Evolutionary conservation across 1,284 basidiomycete genomes (phyloP), one percentile per base, ranked within the genome.

Genomic region (Neotropicomus parvogracilis): DNA sequence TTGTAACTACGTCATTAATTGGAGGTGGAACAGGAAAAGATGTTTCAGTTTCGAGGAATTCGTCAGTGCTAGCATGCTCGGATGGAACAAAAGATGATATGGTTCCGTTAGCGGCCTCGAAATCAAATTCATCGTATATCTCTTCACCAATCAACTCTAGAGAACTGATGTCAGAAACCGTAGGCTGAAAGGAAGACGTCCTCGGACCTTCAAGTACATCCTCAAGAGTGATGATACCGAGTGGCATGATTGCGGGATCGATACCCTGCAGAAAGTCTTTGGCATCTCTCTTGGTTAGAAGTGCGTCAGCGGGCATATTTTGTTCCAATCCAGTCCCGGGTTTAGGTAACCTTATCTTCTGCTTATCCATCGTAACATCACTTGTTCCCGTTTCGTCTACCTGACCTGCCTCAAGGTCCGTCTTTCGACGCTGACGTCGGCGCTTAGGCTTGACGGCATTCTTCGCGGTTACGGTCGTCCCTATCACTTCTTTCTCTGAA

Each of bases 181-280:
- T 27, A n/a, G 27, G 27, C 28, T 28, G 31, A 44, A 24, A 6
- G 40, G n/a, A 41, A 33, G 6, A n/a, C 26, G 26, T 13, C 21
- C 38, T 59, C 34, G 49, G n/a, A 85, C 88, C 85, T 79, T 95
- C 92, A 9, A 95, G 74, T 14, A 95, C 90, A 56, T 95, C 92
- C 66, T 95, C 93, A 3, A 95, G 76, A 1, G 93, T 95, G 56
- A 95, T 95, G 63, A 95, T 92, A 50, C 93, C 93, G 20, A 95
- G 73, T 2, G 91, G 91, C 74, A 81, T 84, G 27, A 88, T 75
- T 26, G 83, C 79, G 0, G 78, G 84, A 64, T 85, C 88, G 40
- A 88, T 78, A 42, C 77, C 78, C 70, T 86, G 82, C 60, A 91
- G 70, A 68, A 91, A 89, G 78, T 85, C 80, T 27, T 83, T 79